phyloP scores from a whole-genome alignment of 768 basidiomycete genomes.

The Tephrocybe sp. region DNA sequence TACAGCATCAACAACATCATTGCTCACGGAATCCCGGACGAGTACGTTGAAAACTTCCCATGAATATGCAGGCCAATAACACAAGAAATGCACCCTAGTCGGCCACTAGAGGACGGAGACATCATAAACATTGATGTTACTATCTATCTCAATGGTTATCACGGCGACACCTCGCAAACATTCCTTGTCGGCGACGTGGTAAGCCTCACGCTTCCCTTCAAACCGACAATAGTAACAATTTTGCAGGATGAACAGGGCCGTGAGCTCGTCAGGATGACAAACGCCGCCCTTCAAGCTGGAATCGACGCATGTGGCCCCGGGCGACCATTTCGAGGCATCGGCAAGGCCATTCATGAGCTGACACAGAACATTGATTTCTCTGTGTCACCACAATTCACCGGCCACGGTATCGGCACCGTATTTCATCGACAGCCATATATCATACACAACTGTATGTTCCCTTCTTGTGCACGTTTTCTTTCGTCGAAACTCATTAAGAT shows the following conservation, averaged over 20 bases:
- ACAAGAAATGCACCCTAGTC: constrained; percentile 41
- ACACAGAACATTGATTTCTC: constrained; percentile 46
- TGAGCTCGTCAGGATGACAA: constrained; percentile 63
- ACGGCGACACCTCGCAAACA: constrained; percentile 87
- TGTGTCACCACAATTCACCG: constrained; percentile 71
- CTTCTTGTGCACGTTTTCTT: neutral
- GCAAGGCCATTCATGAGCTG: constrained; percentile 61
- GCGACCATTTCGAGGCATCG: constrained; percentile 67
- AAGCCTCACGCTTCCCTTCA: constrained; percentile 18
- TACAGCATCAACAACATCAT: constrained; percentile 85
- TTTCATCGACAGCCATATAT: constrained; percentile 89
- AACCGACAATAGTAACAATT: neutral
- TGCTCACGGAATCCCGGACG: constrained; percentile 88
- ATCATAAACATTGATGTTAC: constrained; percentile 91
- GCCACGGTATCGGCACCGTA: constrained; percentile 82
- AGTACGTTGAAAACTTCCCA: constrained; percentile 43
- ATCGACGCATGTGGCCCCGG: constrained; percentile 79
- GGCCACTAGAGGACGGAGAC: constrained; percentile 78
- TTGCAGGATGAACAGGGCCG: constrained; percentile 66
- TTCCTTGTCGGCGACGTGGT: constrained; percentile 83
- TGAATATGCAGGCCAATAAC: neutral
- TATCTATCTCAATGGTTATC: constrained; percentile 78
- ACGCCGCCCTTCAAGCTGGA: constrained; percentile 64
- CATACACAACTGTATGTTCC: constrained; percentile 62
- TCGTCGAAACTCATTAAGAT: neutral